A percentile compares a stretch with the other conserved stretches of the same genome.
Conservation (phyloP, 345 rosid species). For the Anastatica hierochuntica region DNA sequence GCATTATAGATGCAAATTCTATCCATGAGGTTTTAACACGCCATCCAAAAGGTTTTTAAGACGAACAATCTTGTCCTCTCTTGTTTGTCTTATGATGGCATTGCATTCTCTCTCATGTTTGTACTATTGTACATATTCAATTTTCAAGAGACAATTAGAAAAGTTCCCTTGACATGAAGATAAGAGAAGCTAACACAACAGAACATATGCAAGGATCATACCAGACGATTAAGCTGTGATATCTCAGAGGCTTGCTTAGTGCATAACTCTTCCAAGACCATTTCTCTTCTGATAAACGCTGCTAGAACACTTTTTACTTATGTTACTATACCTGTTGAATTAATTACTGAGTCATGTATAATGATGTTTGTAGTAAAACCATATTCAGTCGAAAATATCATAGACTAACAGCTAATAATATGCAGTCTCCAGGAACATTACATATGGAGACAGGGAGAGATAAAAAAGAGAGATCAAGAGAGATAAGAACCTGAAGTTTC, state of each 20-base stretch:
- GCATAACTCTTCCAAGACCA: conserved; percentile 84
- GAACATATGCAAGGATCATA: conserved; percentile 24
- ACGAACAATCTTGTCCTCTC: conserved; percentile 86
- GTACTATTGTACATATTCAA: conserved; percentile 82
- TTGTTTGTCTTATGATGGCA: conserved; percentile 77
- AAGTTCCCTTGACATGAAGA: background rate
- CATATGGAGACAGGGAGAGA: no score
- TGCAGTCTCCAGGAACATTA: no score
- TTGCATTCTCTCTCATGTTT: conserved; percentile 98
- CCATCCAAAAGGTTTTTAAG: conserved; percentile 97
- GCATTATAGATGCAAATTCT: conserved; percentile 63
- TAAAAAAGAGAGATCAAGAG: no score
- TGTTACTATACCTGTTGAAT: no score
- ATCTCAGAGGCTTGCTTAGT: conserved; percentile 72
- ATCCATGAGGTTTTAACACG: conserved; percentile 79
- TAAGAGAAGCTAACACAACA: background rate
- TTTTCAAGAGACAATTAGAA: background rate
- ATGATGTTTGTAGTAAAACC: no score
- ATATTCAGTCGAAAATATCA: no score
- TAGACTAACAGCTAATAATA: no score
- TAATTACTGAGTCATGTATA: no score
- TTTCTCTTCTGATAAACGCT: conserved; percentile 86
- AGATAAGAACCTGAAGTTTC: no score
- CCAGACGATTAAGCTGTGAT: conserved; percentile 76
- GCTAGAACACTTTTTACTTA: conserved; percentile 85